Conservation (phyloP, 441 rosid species). For the Euphorbia schlechtendalii region DNA sequence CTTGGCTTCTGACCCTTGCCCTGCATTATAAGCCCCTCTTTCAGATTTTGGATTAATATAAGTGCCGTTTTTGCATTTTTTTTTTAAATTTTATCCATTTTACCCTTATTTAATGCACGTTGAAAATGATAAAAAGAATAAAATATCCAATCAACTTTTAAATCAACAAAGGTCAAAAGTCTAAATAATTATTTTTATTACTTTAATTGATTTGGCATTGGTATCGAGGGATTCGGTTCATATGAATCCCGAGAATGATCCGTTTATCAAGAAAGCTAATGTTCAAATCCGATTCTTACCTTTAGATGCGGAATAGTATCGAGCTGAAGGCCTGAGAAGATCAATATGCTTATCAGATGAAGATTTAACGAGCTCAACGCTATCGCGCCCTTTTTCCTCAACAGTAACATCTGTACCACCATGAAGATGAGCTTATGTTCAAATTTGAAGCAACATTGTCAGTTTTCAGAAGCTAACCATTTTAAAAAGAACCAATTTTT, state of each 20-base stretch:
- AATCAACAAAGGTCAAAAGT: too few relatives aligned
- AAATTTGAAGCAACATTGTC: neutral
- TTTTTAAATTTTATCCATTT: too few relatives aligned
- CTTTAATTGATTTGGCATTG: too few relatives aligned
- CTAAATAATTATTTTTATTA: too few relatives aligned
- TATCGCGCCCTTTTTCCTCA: constrained; percentile 35
- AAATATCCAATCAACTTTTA: too few relatives aligned
- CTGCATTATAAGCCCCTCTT: constrained; percentile 26
- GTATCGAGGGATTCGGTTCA: neutral
- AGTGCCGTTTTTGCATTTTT: too few relatives aligned
- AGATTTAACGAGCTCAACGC: constrained; percentile 49
- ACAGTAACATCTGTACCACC: constrained; percentile 31
- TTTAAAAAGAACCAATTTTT: neutral
- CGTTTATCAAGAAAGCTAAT: neutral
- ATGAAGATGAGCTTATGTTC: constrained; percentile 12
- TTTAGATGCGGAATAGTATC: constrained; percentile 46
- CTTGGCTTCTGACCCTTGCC: constrained; percentile 45
- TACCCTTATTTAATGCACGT: too few relatives aligned
- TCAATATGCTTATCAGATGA: constrained; percentile 53
- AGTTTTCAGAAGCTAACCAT: constrained; percentile 1
- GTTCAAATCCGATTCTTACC: constrained; percentile 31
- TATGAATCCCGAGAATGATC: neutral
- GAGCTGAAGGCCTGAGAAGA: constrained; percentile 69
- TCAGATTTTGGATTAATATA: constrained; percentile 15
- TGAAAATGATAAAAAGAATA: too few relatives aligned